Conservation (phyloP, 768 basidiomycete species). For the Calocera cornea region DNA sequence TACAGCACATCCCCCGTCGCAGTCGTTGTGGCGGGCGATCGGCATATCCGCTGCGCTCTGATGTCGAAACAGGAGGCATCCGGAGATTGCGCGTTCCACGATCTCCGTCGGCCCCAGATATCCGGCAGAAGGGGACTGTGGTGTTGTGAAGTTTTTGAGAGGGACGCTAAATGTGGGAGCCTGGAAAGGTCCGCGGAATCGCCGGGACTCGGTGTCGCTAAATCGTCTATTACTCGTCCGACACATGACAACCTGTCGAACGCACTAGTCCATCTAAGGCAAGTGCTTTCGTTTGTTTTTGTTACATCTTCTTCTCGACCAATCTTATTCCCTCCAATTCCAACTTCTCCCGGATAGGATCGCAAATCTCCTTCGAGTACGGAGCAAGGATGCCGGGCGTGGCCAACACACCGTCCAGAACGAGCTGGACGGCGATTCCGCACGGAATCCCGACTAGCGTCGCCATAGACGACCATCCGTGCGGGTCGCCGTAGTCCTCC, state of each 20-base stretch:
- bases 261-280: not conserved
- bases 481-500: constrained; percentile 63
- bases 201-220: not conserved
- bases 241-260: not conserved
- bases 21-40: not conserved
- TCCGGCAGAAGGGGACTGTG: not conserved
- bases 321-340: constrained; percentile 67
- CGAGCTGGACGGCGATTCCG: constrained; percentile 82
- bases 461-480: constrained; percentile 83
- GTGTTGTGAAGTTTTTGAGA: not conserved
- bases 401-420: constrained; percentile 72
- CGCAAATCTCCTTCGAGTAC: constrained; percentile 74
- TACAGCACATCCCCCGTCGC: not conserved
- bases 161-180: not conserved
- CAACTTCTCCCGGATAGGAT: constrained; percentile 49
- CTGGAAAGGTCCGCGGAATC: not conserved
- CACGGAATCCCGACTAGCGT: constrained; percentile 83
- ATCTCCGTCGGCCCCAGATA: not conserved
- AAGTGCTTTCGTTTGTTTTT: not conserved
- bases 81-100: not conserved
- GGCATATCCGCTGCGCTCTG: not conserved
- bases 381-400: constrained; percentile 73
- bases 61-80: not conserved
- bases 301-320: constrained; percentile 51
- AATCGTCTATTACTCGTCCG: not conserved